These are phyloP conservation scores for Dichomitus squalens DNA, from an alignment of 1,284 basidiomycete genomes.

Conservation along the genomic window DNA sequence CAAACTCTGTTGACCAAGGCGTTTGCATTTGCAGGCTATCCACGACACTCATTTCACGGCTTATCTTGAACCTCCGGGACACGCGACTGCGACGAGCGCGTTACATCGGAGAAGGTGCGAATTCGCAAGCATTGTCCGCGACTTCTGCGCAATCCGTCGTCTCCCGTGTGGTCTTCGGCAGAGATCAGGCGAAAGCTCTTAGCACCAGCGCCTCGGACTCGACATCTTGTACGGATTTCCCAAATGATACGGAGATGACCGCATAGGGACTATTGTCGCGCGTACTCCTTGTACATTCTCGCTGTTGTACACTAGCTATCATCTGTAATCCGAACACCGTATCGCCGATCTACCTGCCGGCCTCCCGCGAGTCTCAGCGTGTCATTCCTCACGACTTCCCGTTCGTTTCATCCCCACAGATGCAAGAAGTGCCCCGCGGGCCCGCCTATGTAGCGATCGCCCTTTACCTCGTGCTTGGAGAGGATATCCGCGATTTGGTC, in stretches of 20 bases:
- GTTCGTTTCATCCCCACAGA: constrained; percentile 27
- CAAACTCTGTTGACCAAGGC: too few species aligned
- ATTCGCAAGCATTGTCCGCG: background rate
- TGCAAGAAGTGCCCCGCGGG: constrained; percentile 12
- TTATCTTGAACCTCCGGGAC: constrained; percentile 22
- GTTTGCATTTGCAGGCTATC: constrained; percentile 13
- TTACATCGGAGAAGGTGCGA: background rate
- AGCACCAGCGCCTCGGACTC: background rate
- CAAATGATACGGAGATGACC: background rate
- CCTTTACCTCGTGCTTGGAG: constrained; percentile 29
- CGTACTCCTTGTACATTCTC: too few species aligned
- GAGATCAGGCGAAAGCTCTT: background rate
- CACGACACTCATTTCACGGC: constrained; percentile 16
- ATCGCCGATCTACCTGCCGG: too few species aligned
- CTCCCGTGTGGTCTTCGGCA: background rate
- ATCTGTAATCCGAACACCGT: too few species aligned
- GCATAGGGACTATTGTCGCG: background rate
- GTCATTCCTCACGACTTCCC: too few species aligned
- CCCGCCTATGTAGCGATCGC: constrained; percentile 26
- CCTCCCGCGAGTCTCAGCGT: too few species aligned
- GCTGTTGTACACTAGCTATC: too few species aligned
- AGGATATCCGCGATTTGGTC: constrained; percentile 36
- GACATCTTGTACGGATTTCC: background rate
- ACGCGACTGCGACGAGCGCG: constrained; percentile 7
- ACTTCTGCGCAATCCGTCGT: background rate